Evolutionary conservation across 2,329 filamentous ascomycete genomes (phyloP), one percentile per base, ranked within the genome.

Genomic region (Cordyceps javanica): DNA sequence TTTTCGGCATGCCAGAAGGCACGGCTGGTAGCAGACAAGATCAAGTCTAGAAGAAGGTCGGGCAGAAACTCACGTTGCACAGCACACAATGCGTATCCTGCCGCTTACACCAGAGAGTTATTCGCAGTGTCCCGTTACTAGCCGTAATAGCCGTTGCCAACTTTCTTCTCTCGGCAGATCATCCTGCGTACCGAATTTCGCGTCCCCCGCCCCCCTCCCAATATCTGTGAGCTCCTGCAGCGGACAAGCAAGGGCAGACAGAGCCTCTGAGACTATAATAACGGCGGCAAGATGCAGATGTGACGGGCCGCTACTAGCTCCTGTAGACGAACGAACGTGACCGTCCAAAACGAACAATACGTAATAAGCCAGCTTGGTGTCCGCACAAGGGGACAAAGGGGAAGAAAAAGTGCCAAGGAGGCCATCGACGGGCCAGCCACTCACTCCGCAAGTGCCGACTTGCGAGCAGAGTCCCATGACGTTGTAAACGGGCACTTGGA

Each of bases 21-120:
- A 30, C 5, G 11, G n/a, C 3, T n/a, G 7, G 19, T 3, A 5
- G 45, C 5, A 56, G 25, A 38, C 11, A 30, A 8, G 7, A 38
- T 21, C 16, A 30, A 3, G 32, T 5, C 39, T 1, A 54, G 5
- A 26, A 11, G 5, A 19, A 45, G 5, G 54, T 56, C 28, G 42
- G 54, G 54, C 54, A 56, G 54, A 56, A 55, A 55, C 26, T 39
- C 42, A 23, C 13, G 54, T 56, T 49, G 42, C 54, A 50, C 54
- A 3, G 16, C 19, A 38, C 44, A 32, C 25, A 49, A n/a, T 41
- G 19, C 26, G 26, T 13, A 19, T 34, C 34, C 6, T 41, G n/a
- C 9, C n/a, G 19, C 16, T 39, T 21, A 39, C 23, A 23, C 32
- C 21, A 25, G 41, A 39, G n/a, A n/a, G n/a, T n/a, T 28, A 13